These are phyloP conservation scores for Sugiyamaella sp. DNA, from an alignment of 1,139 yeast genomes.

Conservation along the genomic window DNA sequence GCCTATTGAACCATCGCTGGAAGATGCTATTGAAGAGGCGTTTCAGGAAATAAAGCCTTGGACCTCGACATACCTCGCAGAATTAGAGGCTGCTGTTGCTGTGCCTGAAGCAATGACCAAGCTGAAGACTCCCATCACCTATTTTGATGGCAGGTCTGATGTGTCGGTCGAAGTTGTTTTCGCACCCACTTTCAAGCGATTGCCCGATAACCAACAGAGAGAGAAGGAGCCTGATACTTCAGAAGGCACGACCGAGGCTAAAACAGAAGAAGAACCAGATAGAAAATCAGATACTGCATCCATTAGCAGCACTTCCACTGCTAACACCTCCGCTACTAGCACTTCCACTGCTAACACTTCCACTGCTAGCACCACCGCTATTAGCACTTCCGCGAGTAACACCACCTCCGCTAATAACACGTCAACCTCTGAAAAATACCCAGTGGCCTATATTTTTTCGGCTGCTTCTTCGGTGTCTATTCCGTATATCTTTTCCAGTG, in stretches of 20 bases:
- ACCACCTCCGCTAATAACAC: no score
- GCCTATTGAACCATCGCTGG: constrained; percentile 43
- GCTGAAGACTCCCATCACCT: constrained; percentile 35
- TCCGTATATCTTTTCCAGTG: constrained; percentile 30
- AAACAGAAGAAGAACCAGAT: constrained; percentile 4
- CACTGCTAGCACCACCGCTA: no score
- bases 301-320: not conserved
- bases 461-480: constrained; percentile 27
- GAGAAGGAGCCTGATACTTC: not conserved
- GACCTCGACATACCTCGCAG: constrained; percentile 39
- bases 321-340: no score
- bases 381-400: no score
- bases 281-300: not conserved
- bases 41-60: constrained; percentile 40
- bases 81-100: constrained; percentile 38
- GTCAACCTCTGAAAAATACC: constrained; percentile 25
- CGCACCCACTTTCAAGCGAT: constrained; percentile 33
- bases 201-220: not conserved
- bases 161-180: constrained; percentile 37
- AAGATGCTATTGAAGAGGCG: constrained; percentile 36
- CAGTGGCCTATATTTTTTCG: constrained; percentile 34
- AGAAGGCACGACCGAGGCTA: not conserved
- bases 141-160: constrained; percentile 26
- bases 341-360: no score
- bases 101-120: constrained; percentile 41